Evolutionary conservation across 345 rosid species (phyloP).

Genomic region (Aquilaria sinensis): DNA sequence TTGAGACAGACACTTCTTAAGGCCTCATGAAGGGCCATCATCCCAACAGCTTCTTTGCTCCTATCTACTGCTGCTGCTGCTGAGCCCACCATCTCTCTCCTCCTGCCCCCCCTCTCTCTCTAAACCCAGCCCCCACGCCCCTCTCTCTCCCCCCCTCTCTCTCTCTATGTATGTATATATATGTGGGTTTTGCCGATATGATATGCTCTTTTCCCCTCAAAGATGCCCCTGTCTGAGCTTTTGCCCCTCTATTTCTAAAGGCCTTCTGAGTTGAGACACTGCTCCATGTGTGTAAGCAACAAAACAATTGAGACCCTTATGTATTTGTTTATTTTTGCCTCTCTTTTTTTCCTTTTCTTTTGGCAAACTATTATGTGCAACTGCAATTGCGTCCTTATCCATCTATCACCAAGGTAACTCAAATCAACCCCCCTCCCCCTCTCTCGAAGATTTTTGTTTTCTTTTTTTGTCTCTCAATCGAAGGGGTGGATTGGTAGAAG

Average conservation of each 20-base stretch:
- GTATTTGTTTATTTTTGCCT: not conserved
- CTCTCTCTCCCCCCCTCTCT: conserved; percentile 1
- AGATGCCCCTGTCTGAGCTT: not conserved
- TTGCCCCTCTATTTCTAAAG: conserved; percentile 9
- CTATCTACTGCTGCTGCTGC: conserved; percentile 66
- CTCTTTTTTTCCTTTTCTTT: conserved; percentile 3
- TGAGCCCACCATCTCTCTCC: conserved; percentile 94
- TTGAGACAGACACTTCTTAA: conserved; percentile 95
- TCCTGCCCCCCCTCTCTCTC: conserved; percentile 10
- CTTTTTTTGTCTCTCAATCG: too few species aligned
- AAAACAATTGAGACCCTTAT: too few species aligned
- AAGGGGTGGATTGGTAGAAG: too few species aligned
- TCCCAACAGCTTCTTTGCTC: conserved; percentile 99
- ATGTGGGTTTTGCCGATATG: not conserved
- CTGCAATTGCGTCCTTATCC: too few species aligned
- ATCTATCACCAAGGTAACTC: too few species aligned
- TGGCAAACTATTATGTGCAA: conserved; percentile 11
- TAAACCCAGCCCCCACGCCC: conserved; percentile 2
- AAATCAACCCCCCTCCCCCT: too few species aligned
- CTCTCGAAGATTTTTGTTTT: too few species aligned
- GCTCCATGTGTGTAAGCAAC: not conserved
- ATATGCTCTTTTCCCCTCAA: conserved; percentile 1
- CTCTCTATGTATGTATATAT: conserved; percentile 1
- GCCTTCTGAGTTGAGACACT: not conserved
- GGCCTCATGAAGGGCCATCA: conserved; percentile 99